Evolutionary conservation across 2,329 filamentous ascomycete species (phyloP).

Genomic region (Fusarium globosum): DNA sequence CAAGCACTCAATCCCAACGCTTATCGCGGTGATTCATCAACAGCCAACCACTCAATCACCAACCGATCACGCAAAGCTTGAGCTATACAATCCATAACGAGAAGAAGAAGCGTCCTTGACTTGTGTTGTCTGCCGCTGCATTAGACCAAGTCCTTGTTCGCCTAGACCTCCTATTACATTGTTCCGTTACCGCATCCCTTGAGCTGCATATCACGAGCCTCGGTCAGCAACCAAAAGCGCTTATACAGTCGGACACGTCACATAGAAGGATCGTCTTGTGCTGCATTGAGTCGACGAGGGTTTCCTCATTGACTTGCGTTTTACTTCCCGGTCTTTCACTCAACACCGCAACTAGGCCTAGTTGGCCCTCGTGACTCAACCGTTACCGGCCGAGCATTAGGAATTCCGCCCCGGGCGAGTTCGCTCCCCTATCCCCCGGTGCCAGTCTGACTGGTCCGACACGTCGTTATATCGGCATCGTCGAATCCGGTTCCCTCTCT

Average conservation of each 20-base stretch:
- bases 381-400: slow-evolving; percentile 37
- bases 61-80: slow-evolving; percentile 35
- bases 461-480: slow-evolving; percentile 45
- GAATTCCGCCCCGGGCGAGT: slow-evolving; percentile 45
- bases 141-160: slow-evolving; percentile 34
- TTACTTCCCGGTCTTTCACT: slow-evolving; percentile 15
- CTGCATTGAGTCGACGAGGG: slow-evolving; percentile 44
- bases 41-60: slow-evolving; percentile 3
- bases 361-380: slow-evolving; percentile 41
- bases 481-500: slow-evolving; percentile 40
- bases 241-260: slow-evolving; percentile 10
- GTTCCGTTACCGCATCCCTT: slow-evolving; percentile 17
- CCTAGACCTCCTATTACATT: slow-evolving; percentile 30
- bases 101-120: slow-evolving; percentile 50
- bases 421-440: slow-evolving; percentile 47
- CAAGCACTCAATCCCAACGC: slow-evolving; percentile 35
- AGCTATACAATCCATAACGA: slow-evolving; percentile 40
- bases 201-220: slow-evolving; percentile 19
- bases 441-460: slow-evolving; percentile 46
- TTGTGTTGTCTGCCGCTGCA: slow-evolving; percentile 34
- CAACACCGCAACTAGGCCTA: slow-evolving; percentile 30
- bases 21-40: slow-evolving; percentile 41
- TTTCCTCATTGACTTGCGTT: slow-evolving; percentile 32
- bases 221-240: slow-evolving; percentile 27
- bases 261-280: slow-evolving; percentile 26